Conservation (phyloP, 345 rosid genomes). For the Ceriops tagal region DNA sequence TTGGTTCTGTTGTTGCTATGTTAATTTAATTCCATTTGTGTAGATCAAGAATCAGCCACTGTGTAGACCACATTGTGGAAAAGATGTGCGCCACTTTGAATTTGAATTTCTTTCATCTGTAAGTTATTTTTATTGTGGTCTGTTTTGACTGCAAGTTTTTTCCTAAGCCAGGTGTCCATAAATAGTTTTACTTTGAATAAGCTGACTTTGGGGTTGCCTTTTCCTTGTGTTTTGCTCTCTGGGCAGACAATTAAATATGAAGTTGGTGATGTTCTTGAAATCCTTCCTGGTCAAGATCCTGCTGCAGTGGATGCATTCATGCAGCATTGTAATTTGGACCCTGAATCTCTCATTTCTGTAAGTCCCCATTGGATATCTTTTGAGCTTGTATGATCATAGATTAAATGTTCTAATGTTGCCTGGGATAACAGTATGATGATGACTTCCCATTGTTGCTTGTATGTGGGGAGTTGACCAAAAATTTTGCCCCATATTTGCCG, state of each 20-base stretch:
- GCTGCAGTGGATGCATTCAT: slow-evolving; percentile 67
- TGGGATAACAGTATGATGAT: neutral
- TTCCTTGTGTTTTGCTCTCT: neutral
- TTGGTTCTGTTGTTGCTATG: neutral
- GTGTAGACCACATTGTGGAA: slow-evolving; percentile 55
- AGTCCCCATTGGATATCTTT: slow-evolving; percentile 16
- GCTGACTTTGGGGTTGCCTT: neutral
- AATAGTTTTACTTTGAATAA: neutral
- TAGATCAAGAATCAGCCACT: slow-evolving; percentile 58
- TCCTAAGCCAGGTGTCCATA: neutral
- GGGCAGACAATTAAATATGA: slow-evolving; percentile 52
- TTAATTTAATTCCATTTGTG: slow-evolving; percentile 15
- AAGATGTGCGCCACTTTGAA: slow-evolving; percentile 90
- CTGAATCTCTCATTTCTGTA: slow-evolving; percentile 72
- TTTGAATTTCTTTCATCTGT: slow-evolving; percentile 73
- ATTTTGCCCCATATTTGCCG: neutral
- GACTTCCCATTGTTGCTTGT: neutral
- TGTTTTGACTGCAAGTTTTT: neutral
- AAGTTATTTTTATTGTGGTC: slow-evolving; percentile 32
- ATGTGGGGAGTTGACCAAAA: no score
- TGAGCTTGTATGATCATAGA: neutral
- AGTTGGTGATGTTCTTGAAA: slow-evolving; percentile 85
- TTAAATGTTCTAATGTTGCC: neutral
- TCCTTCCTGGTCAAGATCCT: slow-evolving; percentile 73
- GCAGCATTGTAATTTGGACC: slow-evolving; percentile 67